Evolutionary conservation across 2,329 filamentous ascomycete genomes (phyloP).

Genomic region (Phyllosticta capitalensis): DNA sequence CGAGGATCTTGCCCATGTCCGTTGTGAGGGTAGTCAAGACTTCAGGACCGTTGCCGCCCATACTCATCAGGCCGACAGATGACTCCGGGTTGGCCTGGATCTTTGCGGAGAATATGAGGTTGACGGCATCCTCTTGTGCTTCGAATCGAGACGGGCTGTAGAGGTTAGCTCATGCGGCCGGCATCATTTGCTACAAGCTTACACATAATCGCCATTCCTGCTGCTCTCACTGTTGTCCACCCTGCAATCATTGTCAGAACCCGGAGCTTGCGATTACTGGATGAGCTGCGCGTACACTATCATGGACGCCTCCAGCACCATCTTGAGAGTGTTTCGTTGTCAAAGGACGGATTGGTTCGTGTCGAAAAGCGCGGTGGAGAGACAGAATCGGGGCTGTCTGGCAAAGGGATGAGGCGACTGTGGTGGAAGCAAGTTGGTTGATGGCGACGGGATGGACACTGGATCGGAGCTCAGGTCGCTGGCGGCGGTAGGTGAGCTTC

Average conservation of each 20-base stretch:
- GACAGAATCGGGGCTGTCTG: not conserved
- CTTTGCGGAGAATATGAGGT: constrained; percentile 90
- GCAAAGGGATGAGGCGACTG: not conserved
- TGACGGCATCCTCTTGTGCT: constrained; percentile 90
- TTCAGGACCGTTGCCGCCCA: constrained; percentile 95
- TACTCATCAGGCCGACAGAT: constrained; percentile 95
- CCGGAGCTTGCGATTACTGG: constrained; percentile 10
- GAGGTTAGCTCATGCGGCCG: constrained; percentile 13
- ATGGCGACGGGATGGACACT: constrained; percentile 6
- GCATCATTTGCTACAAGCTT: constrained; percentile 14
- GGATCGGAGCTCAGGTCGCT: not conserved
- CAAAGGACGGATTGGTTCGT: not conserved
- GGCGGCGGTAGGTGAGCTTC: constrained; percentile 6
- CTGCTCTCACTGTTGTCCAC: constrained; percentile 99
- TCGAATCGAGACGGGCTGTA: constrained; percentile 83
- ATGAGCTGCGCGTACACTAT: constrained; percentile 52
- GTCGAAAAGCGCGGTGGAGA: not conserved
- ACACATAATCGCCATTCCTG: constrained; percentile 85
- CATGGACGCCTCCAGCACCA: constrained; percentile 99
- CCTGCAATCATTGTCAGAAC: constrained; percentile 32
- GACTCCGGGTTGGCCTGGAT: constrained; percentile 94
- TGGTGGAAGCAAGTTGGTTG: not conserved
- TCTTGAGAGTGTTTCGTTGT: constrained; percentile 45
- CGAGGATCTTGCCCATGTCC: constrained; percentile 90
- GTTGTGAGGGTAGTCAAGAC: constrained; percentile 93